phyloP scores from a whole-genome alignment of 169 alveolate genomes.

The Plasmodium adleri region DNA sequence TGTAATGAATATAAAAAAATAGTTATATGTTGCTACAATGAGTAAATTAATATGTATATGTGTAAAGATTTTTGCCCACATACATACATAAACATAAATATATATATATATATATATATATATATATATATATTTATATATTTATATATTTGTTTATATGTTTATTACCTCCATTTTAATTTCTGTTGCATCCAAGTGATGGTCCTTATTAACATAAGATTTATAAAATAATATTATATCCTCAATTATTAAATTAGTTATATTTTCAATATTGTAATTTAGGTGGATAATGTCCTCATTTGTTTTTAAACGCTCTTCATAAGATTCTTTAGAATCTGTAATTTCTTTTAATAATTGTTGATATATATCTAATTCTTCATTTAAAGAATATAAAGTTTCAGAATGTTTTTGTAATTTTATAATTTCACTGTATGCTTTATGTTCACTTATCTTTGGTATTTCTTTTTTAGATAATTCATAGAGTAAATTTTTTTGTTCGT shows the following conservation, averaged over 20 bases:
- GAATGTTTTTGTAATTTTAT: conserved; percentile 38
- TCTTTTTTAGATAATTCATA: conserved; percentile 19
- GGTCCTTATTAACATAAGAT: conserved; percentile 20
- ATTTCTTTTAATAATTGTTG: conserved; percentile 26
- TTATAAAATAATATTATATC: conserved; percentile 30
- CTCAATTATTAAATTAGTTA: background rate
- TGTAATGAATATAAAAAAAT: too few species aligned
- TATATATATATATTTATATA: background rate
- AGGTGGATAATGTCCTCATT: conserved; percentile 21
- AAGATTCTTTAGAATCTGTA: background rate
- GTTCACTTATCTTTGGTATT: conserved; percentile 8
- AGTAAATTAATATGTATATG: too few species aligned
- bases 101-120: background rate
- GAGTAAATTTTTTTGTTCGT: conserved; percentile 10
- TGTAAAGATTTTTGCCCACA: background rate
- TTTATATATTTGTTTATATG: background rate
- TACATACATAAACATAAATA: background rate
- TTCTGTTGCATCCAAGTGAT: conserved; percentile 46
- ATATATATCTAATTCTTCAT: conserved; percentile 50
- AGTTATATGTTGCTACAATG: too few species aligned
- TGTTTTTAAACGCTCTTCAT: background rate
- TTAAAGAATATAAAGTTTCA: background rate
- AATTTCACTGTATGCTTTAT: conserved; percentile 14
- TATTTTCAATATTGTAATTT: background rate
- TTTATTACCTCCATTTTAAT: conserved; percentile 28